These are phyloP conservation scores for Colletotrichum sp. DNA, from an alignment of 2,329 filamentous ascomycete species.

Conservation along the genomic window DNA sequence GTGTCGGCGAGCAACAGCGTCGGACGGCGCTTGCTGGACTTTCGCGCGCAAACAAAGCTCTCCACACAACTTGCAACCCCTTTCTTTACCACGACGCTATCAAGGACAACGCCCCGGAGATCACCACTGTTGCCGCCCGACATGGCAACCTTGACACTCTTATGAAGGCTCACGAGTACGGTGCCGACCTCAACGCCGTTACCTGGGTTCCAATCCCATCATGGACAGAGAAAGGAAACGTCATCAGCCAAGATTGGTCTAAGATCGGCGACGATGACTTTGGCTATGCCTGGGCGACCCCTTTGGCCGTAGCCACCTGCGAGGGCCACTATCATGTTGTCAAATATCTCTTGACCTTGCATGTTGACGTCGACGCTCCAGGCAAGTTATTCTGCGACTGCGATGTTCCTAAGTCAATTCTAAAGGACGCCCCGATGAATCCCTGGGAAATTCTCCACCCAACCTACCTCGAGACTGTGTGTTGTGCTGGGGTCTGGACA, in stretches of 20 bases:
- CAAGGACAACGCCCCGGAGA: fast-evolving
- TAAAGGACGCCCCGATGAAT: too few relatives aligned
- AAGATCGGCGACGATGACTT: too few relatives aligned
- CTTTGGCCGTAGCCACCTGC: fast-evolving
- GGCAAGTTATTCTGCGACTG: background rate
- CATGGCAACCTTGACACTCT: background rate
- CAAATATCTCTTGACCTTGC: fast-evolving
- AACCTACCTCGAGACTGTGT: too few relatives aligned
- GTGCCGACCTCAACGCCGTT: background rate
- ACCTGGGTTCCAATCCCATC: too few relatives aligned
- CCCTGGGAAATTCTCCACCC: too few relatives aligned
- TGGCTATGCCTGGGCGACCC: background rate
- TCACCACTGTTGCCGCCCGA: background rate
- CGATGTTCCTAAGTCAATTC: too few relatives aligned
- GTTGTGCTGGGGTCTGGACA: background rate
- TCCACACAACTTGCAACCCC: fast-evolving
- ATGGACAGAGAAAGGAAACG: too few relatives aligned
- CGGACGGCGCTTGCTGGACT: too few relatives aligned
- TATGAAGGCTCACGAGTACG: background rate
- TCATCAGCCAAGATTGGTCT: too few relatives aligned
- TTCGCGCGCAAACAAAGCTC: background rate
- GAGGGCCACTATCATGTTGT: background rate
- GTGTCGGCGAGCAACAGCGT: too few relatives aligned
- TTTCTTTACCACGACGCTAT: fast-evolving
- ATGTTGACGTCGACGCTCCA: background rate